Conservation (phyloP, 2,329 filamentous ascomycete genomes). For the Didymella exigua region DNA sequence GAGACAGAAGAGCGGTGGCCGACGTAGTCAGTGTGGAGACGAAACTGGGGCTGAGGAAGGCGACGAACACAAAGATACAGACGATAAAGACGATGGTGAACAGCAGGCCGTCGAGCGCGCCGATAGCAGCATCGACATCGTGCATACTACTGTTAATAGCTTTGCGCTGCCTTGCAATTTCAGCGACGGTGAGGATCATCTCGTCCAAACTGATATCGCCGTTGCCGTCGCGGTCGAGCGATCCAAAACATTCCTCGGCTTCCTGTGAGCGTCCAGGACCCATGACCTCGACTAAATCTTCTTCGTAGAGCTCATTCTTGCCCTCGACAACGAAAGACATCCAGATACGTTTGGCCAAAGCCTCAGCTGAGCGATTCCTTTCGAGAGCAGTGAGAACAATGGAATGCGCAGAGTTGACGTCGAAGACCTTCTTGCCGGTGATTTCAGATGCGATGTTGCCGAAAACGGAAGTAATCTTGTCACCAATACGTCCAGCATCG, state of each 20-base stretch:
- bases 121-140: conserved; percentile 93
- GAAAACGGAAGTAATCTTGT: conserved; percentile 91
- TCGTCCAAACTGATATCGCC: conserved; percentile 95
- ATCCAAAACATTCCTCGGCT: conserved; percentile 82
- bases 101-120: conserved; percentile 85
- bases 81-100: conserved; percentile 81
- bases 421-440: conserved; percentile 94
- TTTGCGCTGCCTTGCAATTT: conserved; percentile 84
- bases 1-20: conserved; percentile 86
- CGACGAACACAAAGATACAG: conserved; percentile 83
- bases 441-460: conserved; percentile 94
- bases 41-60: conserved; percentile 87
- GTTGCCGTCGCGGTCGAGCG: conserved; percentile 85
- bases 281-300: conserved; percentile 88
- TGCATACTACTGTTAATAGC: conserved; percentile 92
- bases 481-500: conserved; percentile 74
- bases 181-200: conserved; percentile 86
- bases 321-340: conserved; percentile 97
- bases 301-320: conserved; percentile 74
- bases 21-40: conserved; percentile 85
- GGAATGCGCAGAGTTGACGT: conserved; percentile 86
- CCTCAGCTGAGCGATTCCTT: conserved; percentile 81
- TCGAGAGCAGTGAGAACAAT: conserved; percentile 89
- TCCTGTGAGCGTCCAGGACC: conserved; percentile 74
- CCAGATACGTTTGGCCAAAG: conserved; percentile 93